A percentile compares a stretch with the other conserved stretches of the same genome.
phyloP scores from a whole-genome alignment of 2,329 filamentous ascomycete genomes.

The Beauveria medogensis region DNA sequence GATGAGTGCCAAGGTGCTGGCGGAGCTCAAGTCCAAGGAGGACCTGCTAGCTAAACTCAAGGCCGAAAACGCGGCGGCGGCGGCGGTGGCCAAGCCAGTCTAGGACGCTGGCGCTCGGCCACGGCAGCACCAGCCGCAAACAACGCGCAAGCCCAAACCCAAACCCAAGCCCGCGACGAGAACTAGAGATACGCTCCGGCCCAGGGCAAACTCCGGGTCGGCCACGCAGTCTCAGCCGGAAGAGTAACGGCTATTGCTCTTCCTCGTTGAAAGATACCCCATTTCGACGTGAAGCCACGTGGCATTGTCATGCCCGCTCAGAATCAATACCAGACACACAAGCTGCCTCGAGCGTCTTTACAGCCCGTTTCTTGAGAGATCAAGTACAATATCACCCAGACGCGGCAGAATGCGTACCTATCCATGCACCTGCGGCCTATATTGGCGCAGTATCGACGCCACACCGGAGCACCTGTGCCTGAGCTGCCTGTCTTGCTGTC shows the following conservation, averaged over 20 bases:
- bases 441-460: not conserved
- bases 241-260: not conserved
- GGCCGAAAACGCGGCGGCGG: slow-evolving; percentile 44
- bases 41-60: slow-evolving; percentile 52
- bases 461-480: not conserved
- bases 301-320: not conserved
- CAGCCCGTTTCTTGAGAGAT: not conserved
- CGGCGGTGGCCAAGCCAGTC: slow-evolving; percentile 22
- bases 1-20: slow-evolving; percentile 50
- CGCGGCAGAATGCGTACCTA: not conserved
- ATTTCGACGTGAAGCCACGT: too few relatives aligned
- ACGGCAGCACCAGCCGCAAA: not conserved
- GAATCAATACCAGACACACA: not conserved
- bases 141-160: slow-evolving; percentile 1
- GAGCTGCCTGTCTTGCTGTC: not conserved
- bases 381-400: not conserved
- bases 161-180: not conserved
- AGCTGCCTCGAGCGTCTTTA: not conserved
- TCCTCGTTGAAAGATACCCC: not conserved
- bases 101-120: slow-evolving; percentile 16
- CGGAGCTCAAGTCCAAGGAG: slow-evolving; percentile 57
- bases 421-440: not conserved
- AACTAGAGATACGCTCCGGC: not conserved
- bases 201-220: not conserved
- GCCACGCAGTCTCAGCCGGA: not conserved